Conservation (phyloP, 2,329 filamentous ascomycete species). For the Aspergillus sergii region DNA sequence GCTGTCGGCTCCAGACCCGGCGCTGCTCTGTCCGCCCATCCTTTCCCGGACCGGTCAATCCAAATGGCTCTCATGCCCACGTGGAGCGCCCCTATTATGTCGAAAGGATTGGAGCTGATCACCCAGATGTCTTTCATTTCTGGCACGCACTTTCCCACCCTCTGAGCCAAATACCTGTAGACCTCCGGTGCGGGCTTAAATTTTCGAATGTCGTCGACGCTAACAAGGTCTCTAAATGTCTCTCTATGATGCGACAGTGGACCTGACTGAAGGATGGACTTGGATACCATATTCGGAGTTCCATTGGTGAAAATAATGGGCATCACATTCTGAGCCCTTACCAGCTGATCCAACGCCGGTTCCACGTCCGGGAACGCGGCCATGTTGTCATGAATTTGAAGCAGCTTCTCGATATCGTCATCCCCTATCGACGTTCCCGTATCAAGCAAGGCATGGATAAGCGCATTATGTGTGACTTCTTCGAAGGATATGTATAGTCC, state of each 20-base stretch:
- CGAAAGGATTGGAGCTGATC: conserved; percentile 73
- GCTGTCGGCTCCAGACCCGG: conserved; percentile 55
- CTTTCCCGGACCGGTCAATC: conserved; percentile 64
- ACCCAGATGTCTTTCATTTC: conserved; percentile 65
- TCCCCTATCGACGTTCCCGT: conserved; percentile 49
- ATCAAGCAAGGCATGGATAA: conserved; percentile 67
- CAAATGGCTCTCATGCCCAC: conserved; percentile 66
- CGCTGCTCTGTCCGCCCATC: conserved; percentile 67
- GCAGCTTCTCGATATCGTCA: conserved; percentile 53
- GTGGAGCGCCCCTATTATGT: conserved; percentile 65
- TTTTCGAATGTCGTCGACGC: conserved; percentile 60
- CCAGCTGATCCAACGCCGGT: conserved; percentile 54
- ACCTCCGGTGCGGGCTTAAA: conserved; percentile 68
- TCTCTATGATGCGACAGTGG: conserved; percentile 54
- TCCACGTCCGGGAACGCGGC: conserved; percentile 66
- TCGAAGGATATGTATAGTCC: conserved; percentile 65
- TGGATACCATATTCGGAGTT: conserved; percentile 62
- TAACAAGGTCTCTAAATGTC: conserved; percentile 60
- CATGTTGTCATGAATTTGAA: conserved; percentile 67
- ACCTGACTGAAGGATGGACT: conserved; percentile 61
- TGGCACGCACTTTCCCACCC: conserved; percentile 44
- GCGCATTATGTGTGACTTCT: conserved; percentile 63
- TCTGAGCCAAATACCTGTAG: conserved; percentile 45
- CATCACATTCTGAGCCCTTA: conserved; percentile 45
- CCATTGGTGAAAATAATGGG: conserved; percentile 73